A percentile compares a stretch with the other conserved stretches of the same genome.
These are phyloP conservation scores for Hyphodiscus sp. DNA, from an alignment of 2,329 filamentous ascomycete genomes.

Conservation along the genomic window DNA sequence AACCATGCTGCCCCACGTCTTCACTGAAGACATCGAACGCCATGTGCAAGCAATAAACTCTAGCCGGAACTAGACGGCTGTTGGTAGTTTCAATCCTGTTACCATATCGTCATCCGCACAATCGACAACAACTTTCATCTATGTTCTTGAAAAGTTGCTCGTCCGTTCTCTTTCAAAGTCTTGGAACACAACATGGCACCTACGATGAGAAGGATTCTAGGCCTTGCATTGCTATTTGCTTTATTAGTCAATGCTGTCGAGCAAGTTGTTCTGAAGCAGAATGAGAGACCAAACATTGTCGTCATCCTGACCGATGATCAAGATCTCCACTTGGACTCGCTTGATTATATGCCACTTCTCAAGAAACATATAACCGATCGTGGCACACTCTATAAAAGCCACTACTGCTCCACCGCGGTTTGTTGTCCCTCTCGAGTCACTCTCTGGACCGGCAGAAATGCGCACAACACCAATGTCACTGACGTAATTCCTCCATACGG, in stretches of 20 bases:
- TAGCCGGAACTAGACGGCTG: no score
- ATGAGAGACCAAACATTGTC: slow-evolving; percentile 46
- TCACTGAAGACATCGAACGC: not conserved
- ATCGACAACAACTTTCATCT: not conserved
- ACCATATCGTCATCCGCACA: not conserved
- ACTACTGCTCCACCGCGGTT: slow-evolving; percentile 55
- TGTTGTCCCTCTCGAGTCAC: slow-evolving; percentile 58
- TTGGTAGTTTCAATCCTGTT: no score
- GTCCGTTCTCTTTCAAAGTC: not conserved
- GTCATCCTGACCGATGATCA: slow-evolving; percentile 62
- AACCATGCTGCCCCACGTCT: not conserved
- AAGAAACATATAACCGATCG: slow-evolving; percentile 48
- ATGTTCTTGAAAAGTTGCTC: not conserved
- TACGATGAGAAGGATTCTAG: slow-evolving; percentile 6
- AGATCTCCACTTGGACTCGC: slow-evolving; percentile 52
- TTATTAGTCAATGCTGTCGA: slow-evolving; percentile 7
- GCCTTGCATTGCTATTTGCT: slow-evolving; percentile 5
- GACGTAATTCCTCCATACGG: slow-evolving; percentile 41
- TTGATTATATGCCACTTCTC: slow-evolving; percentile 50
- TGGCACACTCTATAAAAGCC: slow-evolving; percentile 49
- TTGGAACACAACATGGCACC: not conserved
- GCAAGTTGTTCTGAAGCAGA: slow-evolving; percentile 8
- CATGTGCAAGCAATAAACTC: not conserved
- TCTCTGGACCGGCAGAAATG: slow-evolving; percentile 54
- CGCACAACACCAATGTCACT: slow-evolving; percentile 60